A percentile compares a stretch with the other conserved stretches of the same genome.
These are phyloP conservation scores for Hypoxylon rubiginosum DNA, from an alignment of 2,329 filamentous ascomycete species.

Conservation along the genomic window DNA sequence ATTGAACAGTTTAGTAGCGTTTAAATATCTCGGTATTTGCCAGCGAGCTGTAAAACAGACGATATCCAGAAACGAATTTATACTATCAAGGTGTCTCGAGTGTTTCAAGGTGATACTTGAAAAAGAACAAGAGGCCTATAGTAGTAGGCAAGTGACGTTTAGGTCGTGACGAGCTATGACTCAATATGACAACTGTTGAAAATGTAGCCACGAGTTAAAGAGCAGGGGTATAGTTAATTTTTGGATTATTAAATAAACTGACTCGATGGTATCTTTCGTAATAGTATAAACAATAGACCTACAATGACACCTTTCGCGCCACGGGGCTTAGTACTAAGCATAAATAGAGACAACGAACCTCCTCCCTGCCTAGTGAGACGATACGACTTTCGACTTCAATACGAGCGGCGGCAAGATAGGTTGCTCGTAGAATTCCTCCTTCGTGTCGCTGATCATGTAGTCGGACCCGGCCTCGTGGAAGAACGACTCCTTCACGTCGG, in stretches of 20 bases:
- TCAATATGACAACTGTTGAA: background rate
- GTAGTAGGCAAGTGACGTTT: background rate
- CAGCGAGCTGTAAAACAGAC: too few relatives aligned
- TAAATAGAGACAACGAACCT: conserved; percentile 6
- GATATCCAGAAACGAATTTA: too few relatives aligned
- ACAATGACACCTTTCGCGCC: conserved; percentile 1
- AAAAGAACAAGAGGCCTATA: background rate
- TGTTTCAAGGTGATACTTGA: too few relatives aligned
- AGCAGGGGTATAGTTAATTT: conserved; percentile 1
- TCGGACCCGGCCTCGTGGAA: conserved; percentile 49
- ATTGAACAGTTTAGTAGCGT: too few relatives aligned
- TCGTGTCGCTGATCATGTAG: conserved; percentile 44
- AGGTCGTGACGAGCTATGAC: background rate
- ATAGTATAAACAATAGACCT: conserved; percentile 13
- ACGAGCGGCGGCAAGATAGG: conserved; percentile 47
- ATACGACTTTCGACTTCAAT: conserved; percentile 47
- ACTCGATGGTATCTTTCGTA: conserved; percentile 17
- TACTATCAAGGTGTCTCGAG: too few relatives aligned
- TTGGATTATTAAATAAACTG: conserved; percentile 18
- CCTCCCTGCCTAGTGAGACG: background rate
- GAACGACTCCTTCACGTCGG: conserved; percentile 50
- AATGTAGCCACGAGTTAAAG: background rate
- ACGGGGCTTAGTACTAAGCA: conserved; percentile 3
- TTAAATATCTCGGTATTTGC: too few relatives aligned
- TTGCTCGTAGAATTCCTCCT: conserved; percentile 41